These are phyloP conservation scores for Nannochloropsis granulata DNA, from an alignment of 108 stramenopile species.

Conservation along the genomic window DNA sequence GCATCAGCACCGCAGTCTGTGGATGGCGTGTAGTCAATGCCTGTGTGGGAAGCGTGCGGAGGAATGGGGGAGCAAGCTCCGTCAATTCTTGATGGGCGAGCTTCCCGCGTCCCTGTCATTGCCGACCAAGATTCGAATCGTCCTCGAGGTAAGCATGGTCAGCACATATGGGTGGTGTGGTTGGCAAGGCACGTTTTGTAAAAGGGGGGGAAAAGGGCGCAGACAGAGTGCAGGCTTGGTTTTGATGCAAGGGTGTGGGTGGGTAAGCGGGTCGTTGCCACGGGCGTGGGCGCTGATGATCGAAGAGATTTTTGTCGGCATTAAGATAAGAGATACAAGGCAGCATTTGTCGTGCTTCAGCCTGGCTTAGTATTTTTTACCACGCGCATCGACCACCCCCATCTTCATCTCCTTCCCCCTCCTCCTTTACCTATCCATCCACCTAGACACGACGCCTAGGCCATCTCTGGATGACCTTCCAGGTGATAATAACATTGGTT, in stretches of 20 bases:
- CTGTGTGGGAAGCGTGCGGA: neutral
- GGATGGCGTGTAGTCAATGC: neutral
- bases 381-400: neutral
- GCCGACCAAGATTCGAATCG: neutral
- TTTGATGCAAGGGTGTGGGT: neutral
- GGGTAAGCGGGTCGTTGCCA: too few relatives aligned
- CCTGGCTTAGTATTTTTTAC: too few relatives aligned
- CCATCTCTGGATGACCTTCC: neutral
- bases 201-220: neutral
- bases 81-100: neutral
- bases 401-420: neutral
- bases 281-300: neutral
- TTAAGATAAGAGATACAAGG: neutral
- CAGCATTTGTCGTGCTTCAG: neutral
- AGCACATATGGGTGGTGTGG: neutral
- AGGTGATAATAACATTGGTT: neutral
- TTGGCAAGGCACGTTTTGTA: neutral
- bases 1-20: neutral
- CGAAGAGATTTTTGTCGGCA: neutral
- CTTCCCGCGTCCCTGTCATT: neutral
- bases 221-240: neutral
- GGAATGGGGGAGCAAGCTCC: neutral
- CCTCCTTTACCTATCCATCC: neutral
- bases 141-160: neutral
- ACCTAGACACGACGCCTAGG: neutral